Conservation (phyloP, 176 grass and related monocot species). For the Eragrostis curvula region DNA sequence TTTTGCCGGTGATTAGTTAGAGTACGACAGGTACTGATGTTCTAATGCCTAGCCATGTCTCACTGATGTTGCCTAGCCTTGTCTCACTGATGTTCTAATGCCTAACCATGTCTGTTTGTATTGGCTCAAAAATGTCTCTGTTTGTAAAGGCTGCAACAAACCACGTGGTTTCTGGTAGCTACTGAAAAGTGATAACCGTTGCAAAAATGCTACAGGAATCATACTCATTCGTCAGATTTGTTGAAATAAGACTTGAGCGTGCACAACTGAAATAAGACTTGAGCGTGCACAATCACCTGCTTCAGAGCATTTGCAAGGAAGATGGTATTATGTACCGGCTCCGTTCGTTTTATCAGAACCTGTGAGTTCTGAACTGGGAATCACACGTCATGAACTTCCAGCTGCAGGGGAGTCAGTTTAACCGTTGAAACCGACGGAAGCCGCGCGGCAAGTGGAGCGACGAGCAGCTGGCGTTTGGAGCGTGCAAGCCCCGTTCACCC, state of each 20-base stretch:
- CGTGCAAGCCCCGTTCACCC: too few relatives aligned
- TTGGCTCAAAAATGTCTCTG: too few relatives aligned
- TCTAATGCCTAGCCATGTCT: neutral
- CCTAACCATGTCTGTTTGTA: too few relatives aligned
- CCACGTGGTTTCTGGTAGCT: neutral
- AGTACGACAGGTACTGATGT: neutral
- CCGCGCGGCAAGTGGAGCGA: too few relatives aligned
- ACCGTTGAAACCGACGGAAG: too few relatives aligned
- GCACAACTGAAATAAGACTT: neutral
- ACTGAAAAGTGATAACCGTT: neutral
- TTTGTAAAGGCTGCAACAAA: neutral
- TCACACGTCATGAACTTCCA: too few relatives aligned
- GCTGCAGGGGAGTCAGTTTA: too few relatives aligned
- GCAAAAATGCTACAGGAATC: neutral
- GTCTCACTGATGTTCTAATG: neutral
- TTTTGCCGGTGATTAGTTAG: constrained; percentile 30
- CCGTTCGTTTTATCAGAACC: too few relatives aligned
- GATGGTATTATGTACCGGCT: too few relatives aligned
- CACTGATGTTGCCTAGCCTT: too few relatives aligned
- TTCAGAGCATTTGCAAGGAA: neutral
- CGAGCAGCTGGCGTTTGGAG: too few relatives aligned
- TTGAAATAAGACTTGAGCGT: neutral
- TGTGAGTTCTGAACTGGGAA: too few relatives aligned
- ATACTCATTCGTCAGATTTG: neutral
- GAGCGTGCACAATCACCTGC: neutral